These are phyloP conservation scores for Strigomonas culicis DNA, from an alignment of 208 protist genomes.

Conservation along the genomic window DNA sequence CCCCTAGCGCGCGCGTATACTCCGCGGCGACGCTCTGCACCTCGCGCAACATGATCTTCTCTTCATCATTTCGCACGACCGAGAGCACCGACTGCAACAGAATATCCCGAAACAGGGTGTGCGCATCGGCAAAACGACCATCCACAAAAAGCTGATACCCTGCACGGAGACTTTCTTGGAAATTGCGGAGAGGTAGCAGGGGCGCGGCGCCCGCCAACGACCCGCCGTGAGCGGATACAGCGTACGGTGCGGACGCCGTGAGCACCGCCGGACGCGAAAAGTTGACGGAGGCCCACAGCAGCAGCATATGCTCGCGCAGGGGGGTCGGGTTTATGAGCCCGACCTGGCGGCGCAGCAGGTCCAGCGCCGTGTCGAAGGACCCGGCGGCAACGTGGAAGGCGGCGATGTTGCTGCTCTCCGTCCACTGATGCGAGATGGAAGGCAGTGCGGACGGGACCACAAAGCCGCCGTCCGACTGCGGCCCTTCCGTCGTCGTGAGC, in stretches of 20 bases:
- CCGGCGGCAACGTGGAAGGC: conserved; percentile 95
- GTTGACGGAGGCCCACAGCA: conserved; percentile 75
- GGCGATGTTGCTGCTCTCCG: conserved; percentile 73
- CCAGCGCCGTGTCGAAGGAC: conserved; percentile 92
- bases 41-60: conserved; percentile 45
- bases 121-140: conserved; percentile 91
- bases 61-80: conserved; percentile 59
- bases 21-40: conserved; percentile 54
- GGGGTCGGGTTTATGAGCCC: conserved; percentile 90
- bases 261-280: conserved; percentile 34
- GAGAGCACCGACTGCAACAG: conserved; percentile 79
- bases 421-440: conserved; percentile 74
- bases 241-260: conserved; percentile 34
- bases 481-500: conserved; percentile 8
- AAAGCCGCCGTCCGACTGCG: conserved; percentile 11
- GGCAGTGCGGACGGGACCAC: conserved; percentile 56
- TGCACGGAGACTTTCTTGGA: conserved; percentile 52
- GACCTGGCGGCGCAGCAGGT: conserved; percentile 86
- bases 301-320: conserved; percentile 87
- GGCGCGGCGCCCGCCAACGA: conserved; percentile 31
- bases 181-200: conserved; percentile 44
- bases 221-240: conserved; percentile 32
- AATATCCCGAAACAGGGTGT: conserved; percentile 75
- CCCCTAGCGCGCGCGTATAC: conserved; percentile 63
- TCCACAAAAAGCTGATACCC: conserved; percentile 87